Evolutionary conservation across 164 flowering plant genomes (phyloP), one percentile per base, ranked within the genome.

Genomic region (Vitis amurensis): DNA sequence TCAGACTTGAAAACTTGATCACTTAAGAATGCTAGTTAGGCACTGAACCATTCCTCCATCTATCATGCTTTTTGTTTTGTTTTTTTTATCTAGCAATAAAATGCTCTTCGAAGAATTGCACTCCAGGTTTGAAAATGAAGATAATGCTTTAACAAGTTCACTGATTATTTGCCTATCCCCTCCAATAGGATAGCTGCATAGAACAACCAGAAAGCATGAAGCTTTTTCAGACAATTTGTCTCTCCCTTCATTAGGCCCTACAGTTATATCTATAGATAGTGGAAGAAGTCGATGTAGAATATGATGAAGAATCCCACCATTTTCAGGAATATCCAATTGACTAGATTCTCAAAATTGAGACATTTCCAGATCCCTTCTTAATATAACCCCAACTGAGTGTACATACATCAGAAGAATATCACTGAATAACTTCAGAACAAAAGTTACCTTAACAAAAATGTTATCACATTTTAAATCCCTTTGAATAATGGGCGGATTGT

Each of bases 211-310:
- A 75, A 92, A 91, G 88, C 87, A 85, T 56, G 93, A 87, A 59
- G 98, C 95, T 69, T 89, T 94, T 76, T 89, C 97, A 80, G 97
- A 88, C 73, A 94, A 76, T 78, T 94, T 94, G 37, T 81, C 88
- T 67, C 82, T 88, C 94, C 94, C 87, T 59, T 92, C 98, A 79
- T 85, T 85, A 64, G 87, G 77, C 61, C 85, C 95, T 16, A 80
- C 81, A 68, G 82, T 76, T 74, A 87, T 90, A 72, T 89, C 90
- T 5, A 62, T 58, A 61, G 93, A 79, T 17, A 82, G 62, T 9
- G 97, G 91, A 75, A 94, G 89, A 68, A 94, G 72, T 56, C 71
- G 76, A 70, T 92, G 92, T 64, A 94, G 67, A 50, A 94, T 72
- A 80, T 94, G 99, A 74, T 91, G 82, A 61, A 17, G 19, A 17